Evolutionary conservation across 2,329 filamentous ascomycete species (phyloP).

Genomic region (Pseudovirgaria hyperparasitica): DNA sequence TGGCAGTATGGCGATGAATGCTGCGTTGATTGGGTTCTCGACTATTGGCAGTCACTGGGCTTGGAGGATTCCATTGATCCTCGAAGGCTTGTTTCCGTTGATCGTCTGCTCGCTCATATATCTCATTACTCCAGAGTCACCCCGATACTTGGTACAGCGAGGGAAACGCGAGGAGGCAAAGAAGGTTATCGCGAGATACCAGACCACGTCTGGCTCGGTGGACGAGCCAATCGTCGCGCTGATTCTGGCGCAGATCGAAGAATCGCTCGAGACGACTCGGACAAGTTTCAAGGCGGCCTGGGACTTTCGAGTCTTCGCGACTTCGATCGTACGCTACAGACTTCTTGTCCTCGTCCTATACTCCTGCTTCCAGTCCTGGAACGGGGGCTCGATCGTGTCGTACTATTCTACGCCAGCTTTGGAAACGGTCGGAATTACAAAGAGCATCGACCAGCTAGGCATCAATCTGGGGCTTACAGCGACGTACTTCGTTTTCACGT

Average conservation of each 20-base stretch:
- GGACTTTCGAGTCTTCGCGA: slow-evolving; percentile 36
- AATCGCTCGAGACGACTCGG: slow-evolving; percentile 28
- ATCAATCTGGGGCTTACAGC: slow-evolving; percentile 32
- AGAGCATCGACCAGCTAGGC: slow-evolving; percentile 26
- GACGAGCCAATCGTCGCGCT: slow-evolving; percentile 31
- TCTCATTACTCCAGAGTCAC: slow-evolving; percentile 2
- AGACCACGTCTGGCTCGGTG: slow-evolving; percentile 27
- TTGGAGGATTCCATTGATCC: slow-evolving; percentile 21
- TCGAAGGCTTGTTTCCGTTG: slow-evolving; percentile 35
- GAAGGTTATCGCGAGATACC: slow-evolving; percentile 25
- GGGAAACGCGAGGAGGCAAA: slow-evolving; percentile 17
- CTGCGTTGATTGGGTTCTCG: slow-evolving; percentile 30
- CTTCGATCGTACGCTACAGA: slow-evolving; percentile 29
- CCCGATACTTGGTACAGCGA: background rate
- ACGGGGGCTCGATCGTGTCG: slow-evolving; percentile 33
- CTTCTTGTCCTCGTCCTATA: slow-evolving; percentile 33
- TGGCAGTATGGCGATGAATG: slow-evolving; percentile 30
- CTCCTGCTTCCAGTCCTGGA: slow-evolving; percentile 36
- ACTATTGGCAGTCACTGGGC: slow-evolving; percentile 16
- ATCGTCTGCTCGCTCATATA: slow-evolving; percentile 26
- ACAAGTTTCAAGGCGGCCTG: slow-evolving; percentile 27
- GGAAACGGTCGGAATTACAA: slow-evolving; percentile 29
- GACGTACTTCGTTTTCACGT: slow-evolving; percentile 36
- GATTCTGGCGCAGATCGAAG: slow-evolving; percentile 31
- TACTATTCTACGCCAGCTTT: slow-evolving; percentile 28